A percentile compares a stretch with the other conserved stretches of the same genome.
phyloP scores from a whole-genome alignment of 2,329 filamentous ascomycete genomes.

The Aspergillus sp. region DNA sequence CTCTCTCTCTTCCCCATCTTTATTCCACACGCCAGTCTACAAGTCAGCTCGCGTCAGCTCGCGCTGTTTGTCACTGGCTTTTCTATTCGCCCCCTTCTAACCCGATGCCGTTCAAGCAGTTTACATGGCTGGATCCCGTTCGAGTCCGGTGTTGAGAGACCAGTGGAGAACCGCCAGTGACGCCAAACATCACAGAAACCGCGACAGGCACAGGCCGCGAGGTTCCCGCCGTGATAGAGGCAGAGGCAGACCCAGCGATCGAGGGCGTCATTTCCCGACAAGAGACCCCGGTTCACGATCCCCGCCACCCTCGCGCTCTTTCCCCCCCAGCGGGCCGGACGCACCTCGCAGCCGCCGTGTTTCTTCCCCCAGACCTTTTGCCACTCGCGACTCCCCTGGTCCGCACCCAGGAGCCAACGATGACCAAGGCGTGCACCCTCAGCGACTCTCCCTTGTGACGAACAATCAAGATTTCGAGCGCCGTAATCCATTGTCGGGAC shows the following conservation, averaged over 20 bases:
- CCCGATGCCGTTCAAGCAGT: conserved; percentile 35
- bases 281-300: conserved; percentile 32
- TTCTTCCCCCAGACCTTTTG: conserved; percentile 17
- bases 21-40: background rate
- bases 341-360: conserved; percentile 20
- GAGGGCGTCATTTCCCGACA: conserved; percentile 25
- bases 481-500: conserved; percentile 10
- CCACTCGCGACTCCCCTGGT: conserved; percentile 19
- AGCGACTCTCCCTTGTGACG: conserved; percentile 11
- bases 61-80: conserved; percentile 6
- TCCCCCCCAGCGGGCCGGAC: conserved; percentile 21
- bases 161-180: conserved; percentile 40
- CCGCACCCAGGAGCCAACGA: conserved; percentile 13
- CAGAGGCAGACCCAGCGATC: conserved; percentile 34
- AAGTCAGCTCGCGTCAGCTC: conserved; percentile 2
- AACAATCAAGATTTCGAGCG: conserved; percentile 14
- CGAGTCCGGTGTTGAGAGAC: conserved; percentile 42
- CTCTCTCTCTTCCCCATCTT: background rate
- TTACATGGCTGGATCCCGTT: conserved; percentile 43
- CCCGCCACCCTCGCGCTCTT: conserved; percentile 26
- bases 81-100: conserved; percentile 8
- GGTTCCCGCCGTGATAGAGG: conserved; percentile 29
- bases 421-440: conserved; percentile 13
- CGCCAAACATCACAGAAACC: conserved; percentile 27
- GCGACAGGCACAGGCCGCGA: conserved; percentile 33